phyloP scores from a whole-genome alignment of 2,329 filamentous ascomycete species.

The Colletotrichum truncatum region DNA sequence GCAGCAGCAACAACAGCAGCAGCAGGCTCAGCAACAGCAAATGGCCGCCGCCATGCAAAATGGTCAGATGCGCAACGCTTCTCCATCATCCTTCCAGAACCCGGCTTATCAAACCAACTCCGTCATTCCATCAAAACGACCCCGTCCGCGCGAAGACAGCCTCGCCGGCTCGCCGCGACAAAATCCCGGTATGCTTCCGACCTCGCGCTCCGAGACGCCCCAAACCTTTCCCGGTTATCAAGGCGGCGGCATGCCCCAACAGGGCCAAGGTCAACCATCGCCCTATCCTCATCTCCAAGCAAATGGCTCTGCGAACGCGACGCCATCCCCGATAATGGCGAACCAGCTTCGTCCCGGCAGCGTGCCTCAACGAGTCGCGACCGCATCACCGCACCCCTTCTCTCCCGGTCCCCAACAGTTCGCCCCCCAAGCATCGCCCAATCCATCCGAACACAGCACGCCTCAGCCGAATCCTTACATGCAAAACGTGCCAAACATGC shows the following conservation, averaged over 20 bases:
- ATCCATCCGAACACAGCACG: constrained; percentile 79
- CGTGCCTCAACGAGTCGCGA: constrained; percentile 84
- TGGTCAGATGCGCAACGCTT: constrained; percentile 83
- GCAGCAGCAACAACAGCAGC: constrained; percentile 44
- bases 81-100: constrained; percentile 77
- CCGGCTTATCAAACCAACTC: constrained; percentile 85
- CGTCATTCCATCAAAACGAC: constrained; percentile 89
- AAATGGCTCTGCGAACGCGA: constrained; percentile 83
- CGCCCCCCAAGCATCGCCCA: constrained; percentile 76
- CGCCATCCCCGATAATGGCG: constrained; percentile 91
- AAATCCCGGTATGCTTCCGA: constrained; percentile 76
- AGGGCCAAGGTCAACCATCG: constrained; percentile 70
- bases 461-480: constrained; percentile 79
- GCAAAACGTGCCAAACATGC: constrained; percentile 67
- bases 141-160: constrained; percentile 83
- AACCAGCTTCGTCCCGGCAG: constrained; percentile 78
- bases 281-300: constrained; percentile 86
- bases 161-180: constrained; percentile 84
- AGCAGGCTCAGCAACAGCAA: constrained; percentile 57
- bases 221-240: constrained; percentile 82
- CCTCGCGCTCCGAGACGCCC: constrained; percentile 91
- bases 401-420: constrained; percentile 81
- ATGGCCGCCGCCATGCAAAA: constrained; percentile 76
- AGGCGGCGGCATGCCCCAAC: constrained; percentile 68
- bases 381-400: constrained; percentile 91